phyloP scores from a whole-genome alignment of 1,284 basidiomycete genomes.

The Meira nashicola region DNA sequence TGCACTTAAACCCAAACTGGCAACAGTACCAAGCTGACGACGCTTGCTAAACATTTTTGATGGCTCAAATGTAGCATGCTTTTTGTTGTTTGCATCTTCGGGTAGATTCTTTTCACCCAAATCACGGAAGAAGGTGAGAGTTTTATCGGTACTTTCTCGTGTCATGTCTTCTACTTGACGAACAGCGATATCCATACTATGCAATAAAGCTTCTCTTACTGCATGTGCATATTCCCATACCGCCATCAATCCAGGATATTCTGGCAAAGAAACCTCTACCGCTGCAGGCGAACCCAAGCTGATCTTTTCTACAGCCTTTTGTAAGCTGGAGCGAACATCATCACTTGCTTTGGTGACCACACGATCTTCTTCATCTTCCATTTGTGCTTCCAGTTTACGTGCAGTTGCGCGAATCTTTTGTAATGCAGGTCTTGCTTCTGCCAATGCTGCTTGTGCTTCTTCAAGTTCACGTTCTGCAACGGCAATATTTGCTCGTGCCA shows the following conservation, averaged over 20 bases:
- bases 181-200: constrained; percentile 77
- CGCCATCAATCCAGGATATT: constrained; percentile 79
- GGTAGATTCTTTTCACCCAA: constrained; percentile 78
- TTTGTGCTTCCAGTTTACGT: constrained; percentile 69
- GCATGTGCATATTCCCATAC: constrained; percentile 85
- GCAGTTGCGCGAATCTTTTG: constrained; percentile 76
- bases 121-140: constrained; percentile 66
- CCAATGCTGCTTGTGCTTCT: constrained; percentile 68
- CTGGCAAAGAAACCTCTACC: constrained; percentile 57
- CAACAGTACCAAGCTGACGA: constrained; percentile 50
- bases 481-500: constrained; percentile 79
- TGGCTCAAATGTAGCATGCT: constrained; percentile 75
- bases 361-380: constrained; percentile 76
- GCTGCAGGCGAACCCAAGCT: constrained; percentile 60
- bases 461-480: constrained; percentile 77
- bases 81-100: constrained; percentile 33
- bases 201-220: constrained; percentile 72
- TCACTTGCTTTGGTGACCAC: constrained; percentile 62
- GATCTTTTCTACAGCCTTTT: constrained; percentile 71
- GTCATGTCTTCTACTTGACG: constrained; percentile 78
- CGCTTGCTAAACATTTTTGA: constrained; percentile 84
- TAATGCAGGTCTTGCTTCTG: constrained; percentile 71
- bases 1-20: constrained; percentile 38
- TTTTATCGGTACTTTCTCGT: constrained; percentile 64
- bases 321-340: constrained; percentile 57